Base-by-base conservation (phyloP, 2,329 filamentous ascomycete species). In the Ceratocystis papillata region DNA sequence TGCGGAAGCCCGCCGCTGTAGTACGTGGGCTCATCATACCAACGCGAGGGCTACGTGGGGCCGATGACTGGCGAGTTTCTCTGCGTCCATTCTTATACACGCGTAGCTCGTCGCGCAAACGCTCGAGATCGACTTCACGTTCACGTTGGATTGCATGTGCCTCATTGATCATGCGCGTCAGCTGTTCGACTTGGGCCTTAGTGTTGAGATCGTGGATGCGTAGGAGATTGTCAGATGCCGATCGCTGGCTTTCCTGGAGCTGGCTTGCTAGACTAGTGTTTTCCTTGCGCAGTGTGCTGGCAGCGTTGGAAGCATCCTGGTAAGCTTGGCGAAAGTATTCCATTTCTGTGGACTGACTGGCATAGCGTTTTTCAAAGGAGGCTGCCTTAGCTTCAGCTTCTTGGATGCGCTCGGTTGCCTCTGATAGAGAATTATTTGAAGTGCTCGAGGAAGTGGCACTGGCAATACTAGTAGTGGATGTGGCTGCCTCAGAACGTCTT, bases 281-380 rank as follows among this genome's bases (percentile, higher is more conserved):
- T 70, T 83, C 79, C 1, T 74, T 71, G 22, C 75, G 73, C 2
- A 83, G 73, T 17, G 77, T 75, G 15, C 75, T 75, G 1, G 78
- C 79, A 1, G 76, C 73, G 41, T 78, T 77, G 7, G 82, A 83
- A 0, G 81, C 79, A 25, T 80, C 77, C 70, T 87, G 85, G 70
- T 88, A 89, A 8, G 79, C 76, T 3, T 78, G 77, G 64, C 82
- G 80, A 12, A 79, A 75, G 70, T 85, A 89, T 1, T 84, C 81
- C 30, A 79, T 75, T 3, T 85, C 81, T 15, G 75, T 76, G 33
- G 80, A 74, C 1, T 73, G 69, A 15, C 70, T 70, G 2, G 70
- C 68, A 2, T 74, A 45, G 63, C 75, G 77, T 70, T 77, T 77
- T 69, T 79, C 75, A 3, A 63, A 15, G 1, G 63, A 57, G 7